phyloP scores from a whole-genome alignment of 2,329 filamentous ascomycete species.

The Stemphylium lycopersici region DNA sequence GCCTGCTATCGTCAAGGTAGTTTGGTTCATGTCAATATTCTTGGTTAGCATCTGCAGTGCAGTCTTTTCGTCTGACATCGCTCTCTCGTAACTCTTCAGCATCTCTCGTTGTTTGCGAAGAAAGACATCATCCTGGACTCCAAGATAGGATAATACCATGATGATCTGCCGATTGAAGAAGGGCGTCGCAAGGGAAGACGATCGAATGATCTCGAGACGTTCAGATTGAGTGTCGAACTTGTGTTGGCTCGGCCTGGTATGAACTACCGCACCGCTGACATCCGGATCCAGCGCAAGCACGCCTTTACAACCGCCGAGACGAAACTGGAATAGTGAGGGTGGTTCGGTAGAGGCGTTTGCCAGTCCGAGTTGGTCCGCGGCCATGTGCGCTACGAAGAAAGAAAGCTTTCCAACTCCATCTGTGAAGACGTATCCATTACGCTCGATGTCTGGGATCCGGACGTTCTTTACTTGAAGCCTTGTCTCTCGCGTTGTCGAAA shows the following conservation, averaged over 20 bases:
- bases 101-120: conserved; percentile 70
- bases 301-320: conserved; percentile 90
- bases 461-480: conserved; percentile 65
- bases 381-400: conserved; percentile 72
- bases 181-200: conserved; percentile 76
- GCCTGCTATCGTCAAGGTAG: conserved; percentile 73
- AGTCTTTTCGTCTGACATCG: conserved; percentile 68
- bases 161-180: conserved; percentile 92
- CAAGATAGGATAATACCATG: conserved; percentile 78
- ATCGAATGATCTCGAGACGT: conserved; percentile 83
- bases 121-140: conserved; percentile 72
- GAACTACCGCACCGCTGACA: conserved; percentile 70
- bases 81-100: conserved; percentile 69
- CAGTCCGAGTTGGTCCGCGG: conserved; percentile 72
- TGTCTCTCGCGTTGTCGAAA: conserved; percentile 87
- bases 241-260: conserved; percentile 81
- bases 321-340: conserved; percentile 89
- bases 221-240: conserved; percentile 79
- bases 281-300: conserved; percentile 78
- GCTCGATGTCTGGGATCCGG: conserved; percentile 71
- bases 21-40: conserved; percentile 85
- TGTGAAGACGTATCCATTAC: conserved; percentile 75
- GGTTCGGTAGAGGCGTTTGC: conserved; percentile 58
- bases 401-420: conserved; percentile 97
- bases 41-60: conserved; percentile 73